Percentiles rank a stretch among this genome's conserved stretches.
These are phyloP conservation scores for Capsicum baccatum DNA, from an alignment of 257 asterid species.

Conservation along the genomic window DNA sequence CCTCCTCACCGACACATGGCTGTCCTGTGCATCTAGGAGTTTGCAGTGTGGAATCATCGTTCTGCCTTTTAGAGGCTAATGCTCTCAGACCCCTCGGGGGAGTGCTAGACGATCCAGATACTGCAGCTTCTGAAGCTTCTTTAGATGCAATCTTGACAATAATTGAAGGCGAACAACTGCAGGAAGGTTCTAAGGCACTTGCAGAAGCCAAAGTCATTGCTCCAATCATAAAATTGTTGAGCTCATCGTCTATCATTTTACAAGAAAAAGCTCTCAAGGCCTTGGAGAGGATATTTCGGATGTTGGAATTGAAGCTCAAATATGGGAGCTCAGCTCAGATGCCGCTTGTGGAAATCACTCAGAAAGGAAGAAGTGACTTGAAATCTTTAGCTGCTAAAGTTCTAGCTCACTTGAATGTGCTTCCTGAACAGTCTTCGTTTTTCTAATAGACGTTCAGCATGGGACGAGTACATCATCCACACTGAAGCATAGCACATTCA, in stretches of 20 bases:
- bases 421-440: constrained; percentile 53
- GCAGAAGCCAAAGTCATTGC: constrained; percentile 46
- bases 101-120: constrained; percentile 40
- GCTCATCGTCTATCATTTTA: constrained; percentile 37
- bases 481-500: constrained; percentile 7
- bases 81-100: constrained; percentile 48
- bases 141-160: constrained; percentile 51
- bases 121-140: constrained; percentile 48
- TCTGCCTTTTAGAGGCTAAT: constrained; percentile 53
- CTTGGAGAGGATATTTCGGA: constrained; percentile 43
- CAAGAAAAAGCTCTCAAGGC: constrained; percentile 52
- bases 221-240: constrained; percentile 47
- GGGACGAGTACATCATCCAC: neutral
- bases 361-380: constrained; percentile 47
- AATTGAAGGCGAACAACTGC: constrained; percentile 43
- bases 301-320: constrained; percentile 37
- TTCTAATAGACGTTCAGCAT: constrained; percentile 31
- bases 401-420: constrained; percentile 43
- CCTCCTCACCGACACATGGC: constrained; percentile 24
- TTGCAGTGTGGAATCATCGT: constrained; percentile 46
- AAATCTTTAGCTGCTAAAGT: constrained; percentile 56
- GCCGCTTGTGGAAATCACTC: constrained; percentile 54
- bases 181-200: constrained; percentile 44
- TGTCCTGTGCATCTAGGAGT: constrained; percentile 44
- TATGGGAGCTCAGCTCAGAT: constrained; percentile 48